Percentiles rank a stretch among this genome's conserved stretches.
Conservation (phyloP, 495 filamentous ascomycete genomes). For the Tetracladium setigerum region DNA sequence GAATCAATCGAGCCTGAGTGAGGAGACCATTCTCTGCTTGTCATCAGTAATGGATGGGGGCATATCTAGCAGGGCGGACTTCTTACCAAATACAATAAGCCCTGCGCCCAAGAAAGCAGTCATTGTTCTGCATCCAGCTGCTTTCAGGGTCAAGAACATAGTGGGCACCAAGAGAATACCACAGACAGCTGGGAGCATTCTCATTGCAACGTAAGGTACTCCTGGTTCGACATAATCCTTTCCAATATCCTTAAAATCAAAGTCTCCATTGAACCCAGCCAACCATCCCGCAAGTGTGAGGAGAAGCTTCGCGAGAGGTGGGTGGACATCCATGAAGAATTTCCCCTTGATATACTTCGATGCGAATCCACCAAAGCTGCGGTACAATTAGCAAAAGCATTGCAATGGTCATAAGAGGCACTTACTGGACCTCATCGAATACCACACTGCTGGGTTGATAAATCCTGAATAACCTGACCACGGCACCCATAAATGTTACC, state of each 20-base stretch:
- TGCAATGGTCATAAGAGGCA: slow-evolving; percentile 9
- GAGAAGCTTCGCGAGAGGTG: slow-evolving; percentile 92
- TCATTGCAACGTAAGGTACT: slow-evolving; percentile 97
- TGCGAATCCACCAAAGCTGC: slow-evolving; percentile 92
- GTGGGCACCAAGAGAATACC: slow-evolving; percentile 81
- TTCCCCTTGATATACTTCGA: slow-evolving; percentile 97
- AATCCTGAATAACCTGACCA: slow-evolving; percentile 88
- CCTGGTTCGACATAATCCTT: slow-evolving; percentile 94
- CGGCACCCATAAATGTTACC: slow-evolving; percentile 66
- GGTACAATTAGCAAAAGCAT: slow-evolving; percentile 12
- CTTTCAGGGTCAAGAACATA: slow-evolving; percentile 93
- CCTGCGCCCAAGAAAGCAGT: slow-evolving; percentile 76
- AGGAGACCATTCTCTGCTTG: slow-evolving; percentile 81
- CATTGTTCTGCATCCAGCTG: slow-evolving; percentile 76
- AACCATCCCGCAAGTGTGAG: slow-evolving; percentile 93
- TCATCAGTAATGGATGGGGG: slow-evolving; percentile 1
- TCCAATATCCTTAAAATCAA: slow-evolving; percentile 99
- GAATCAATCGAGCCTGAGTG: slow-evolving; percentile 89
- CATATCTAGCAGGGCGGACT: not conserved
- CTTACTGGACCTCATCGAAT: slow-evolving; percentile 98
- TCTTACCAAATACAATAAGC: slow-evolving; percentile 81
- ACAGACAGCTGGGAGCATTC: slow-evolving; percentile 80
- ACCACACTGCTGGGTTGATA: slow-evolving; percentile 95
- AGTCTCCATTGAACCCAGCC: slow-evolving; percentile 89
- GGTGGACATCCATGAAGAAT: slow-evolving; percentile 99